Evolutionary conservation across 441 rosid genomes (phyloP).

Genomic region (Bruguiera hainesii): DNA sequence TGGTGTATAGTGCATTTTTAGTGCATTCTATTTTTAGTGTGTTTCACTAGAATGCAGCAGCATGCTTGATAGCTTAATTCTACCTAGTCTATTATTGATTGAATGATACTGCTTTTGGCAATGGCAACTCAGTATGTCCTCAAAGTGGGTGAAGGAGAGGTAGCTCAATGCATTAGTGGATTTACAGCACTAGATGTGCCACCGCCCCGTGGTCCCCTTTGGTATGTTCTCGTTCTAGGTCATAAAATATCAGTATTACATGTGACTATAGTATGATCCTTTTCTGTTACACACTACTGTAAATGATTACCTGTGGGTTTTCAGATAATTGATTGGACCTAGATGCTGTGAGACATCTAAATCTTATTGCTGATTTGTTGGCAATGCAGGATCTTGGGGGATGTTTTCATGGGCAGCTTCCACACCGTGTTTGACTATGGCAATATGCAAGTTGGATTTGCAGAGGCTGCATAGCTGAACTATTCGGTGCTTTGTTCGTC

Average conservation of each 20-base stretch:
- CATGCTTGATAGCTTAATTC: not conserved
- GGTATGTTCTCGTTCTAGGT: slow-evolving; percentile 31
- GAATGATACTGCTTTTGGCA: slow-evolving; percentile 5
- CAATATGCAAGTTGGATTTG: slow-evolving; percentile 71
- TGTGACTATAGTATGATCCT: no score
- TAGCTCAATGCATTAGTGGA: slow-evolving; percentile 78
- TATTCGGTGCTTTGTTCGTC: no score
- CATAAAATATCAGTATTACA: not conserved
- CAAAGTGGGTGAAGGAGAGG: slow-evolving; percentile 67
- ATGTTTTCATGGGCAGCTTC: slow-evolving; percentile 10
- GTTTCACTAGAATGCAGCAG: not conserved
- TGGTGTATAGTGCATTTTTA: no score
- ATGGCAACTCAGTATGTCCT: slow-evolving; percentile 52
- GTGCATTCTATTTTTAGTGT: no score
- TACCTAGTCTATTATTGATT: not conserved
- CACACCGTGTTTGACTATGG: slow-evolving; percentile 90
- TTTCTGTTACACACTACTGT: no score
- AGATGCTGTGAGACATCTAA: no score
- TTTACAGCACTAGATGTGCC: slow-evolving; percentile 72
- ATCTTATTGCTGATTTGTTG: not conserved
- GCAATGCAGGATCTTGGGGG: not conserved
- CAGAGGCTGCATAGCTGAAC: slow-evolving; percentile 55
- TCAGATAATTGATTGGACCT: no score
- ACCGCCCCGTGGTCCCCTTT: slow-evolving; percentile 87
- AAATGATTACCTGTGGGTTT: no score